A percentile compares a stretch with the other conserved stretches of the same genome.
Conservation (phyloP, 2,329 filamentous ascomycete genomes). For the Neofusicoccum kwambonambiense region DNA sequence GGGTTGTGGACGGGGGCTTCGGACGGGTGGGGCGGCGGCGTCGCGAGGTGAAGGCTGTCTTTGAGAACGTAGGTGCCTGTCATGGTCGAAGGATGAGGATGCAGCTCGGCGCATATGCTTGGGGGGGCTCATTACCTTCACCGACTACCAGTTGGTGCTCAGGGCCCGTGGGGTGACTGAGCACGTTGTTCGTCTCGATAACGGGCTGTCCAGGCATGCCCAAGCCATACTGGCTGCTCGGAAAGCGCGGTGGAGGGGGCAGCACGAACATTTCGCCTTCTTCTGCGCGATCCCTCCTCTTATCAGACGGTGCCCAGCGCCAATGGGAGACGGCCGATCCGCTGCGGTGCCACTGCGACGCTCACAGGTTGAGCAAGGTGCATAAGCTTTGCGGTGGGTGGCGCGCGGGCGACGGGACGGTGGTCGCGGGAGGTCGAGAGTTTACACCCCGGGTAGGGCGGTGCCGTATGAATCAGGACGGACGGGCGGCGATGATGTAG, state of each 20-base stretch:
- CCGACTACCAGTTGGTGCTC: constrained; percentile 91
- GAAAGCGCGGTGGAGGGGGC: constrained; percentile 52
- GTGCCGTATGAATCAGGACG: constrained; percentile 6
- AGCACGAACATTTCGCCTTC: constrained; percentile 16
- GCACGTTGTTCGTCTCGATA: constrained; percentile 90
- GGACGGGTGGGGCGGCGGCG: constrained; percentile 91
- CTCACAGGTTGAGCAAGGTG: constrained; percentile 1
- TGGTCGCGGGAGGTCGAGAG: constrained; percentile 9
- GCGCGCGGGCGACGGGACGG: not conserved
- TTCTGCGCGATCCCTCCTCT: constrained; percentile 2
- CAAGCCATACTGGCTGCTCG: constrained; percentile 60
- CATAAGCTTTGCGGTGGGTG: constrained; percentile 11
- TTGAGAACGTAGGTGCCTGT: constrained; percentile 84
- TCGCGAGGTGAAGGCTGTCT: constrained; percentile 89
- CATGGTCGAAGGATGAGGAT: constrained; percentile 27
- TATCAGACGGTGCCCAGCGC: constrained; percentile 12
- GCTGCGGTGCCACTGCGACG: constrained; percentile 7
- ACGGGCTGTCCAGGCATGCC: constrained; percentile 38
- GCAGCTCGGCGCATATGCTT: not conserved
- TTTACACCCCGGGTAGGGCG: not conserved
- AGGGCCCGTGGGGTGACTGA: constrained; percentile 74
- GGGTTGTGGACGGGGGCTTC: constrained; percentile 84
- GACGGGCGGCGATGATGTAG: constrained; percentile 18
- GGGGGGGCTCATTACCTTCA: constrained; percentile 63
- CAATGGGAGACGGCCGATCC: constrained; percentile 15